Conservation (phyloP, 1,284 basidiomycete genomes). For the Rhodotorula sp. region DNA sequence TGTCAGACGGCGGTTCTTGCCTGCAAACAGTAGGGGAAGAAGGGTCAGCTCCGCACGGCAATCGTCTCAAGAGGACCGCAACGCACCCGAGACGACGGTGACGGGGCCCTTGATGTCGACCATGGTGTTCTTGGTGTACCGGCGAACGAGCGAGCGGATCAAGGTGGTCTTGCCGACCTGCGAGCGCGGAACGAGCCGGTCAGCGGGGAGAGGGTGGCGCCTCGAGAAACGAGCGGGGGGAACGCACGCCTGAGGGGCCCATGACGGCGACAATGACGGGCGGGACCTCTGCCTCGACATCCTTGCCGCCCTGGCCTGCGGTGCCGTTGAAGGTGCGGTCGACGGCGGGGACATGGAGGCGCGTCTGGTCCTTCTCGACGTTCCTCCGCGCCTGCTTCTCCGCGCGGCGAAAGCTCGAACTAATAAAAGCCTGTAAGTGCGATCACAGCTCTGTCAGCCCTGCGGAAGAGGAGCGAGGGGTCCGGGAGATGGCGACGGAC, state of each 20-base stretch:
- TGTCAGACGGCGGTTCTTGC: slow-evolving; percentile 88
- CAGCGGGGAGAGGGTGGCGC: background rate
- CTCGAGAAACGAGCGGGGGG: too few species aligned
- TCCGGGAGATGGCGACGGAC: slow-evolving; percentile 55
- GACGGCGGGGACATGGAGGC: slow-evolving; percentile 93
- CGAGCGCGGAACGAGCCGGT: background rate
- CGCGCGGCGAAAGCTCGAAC: slow-evolving; percentile 81
- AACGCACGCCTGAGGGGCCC: slow-evolving; percentile 83
- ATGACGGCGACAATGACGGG: slow-evolving; percentile 96
- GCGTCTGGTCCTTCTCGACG: slow-evolving; percentile 89
- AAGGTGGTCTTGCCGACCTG: slow-evolving; percentile 89
- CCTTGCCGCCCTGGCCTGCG: slow-evolving; percentile 38
- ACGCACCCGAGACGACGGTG: slow-evolving; percentile 74
- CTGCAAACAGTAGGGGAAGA: slow-evolving; percentile 32
- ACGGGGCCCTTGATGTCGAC: slow-evolving; percentile 89
- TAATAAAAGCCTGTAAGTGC: slow-evolving; percentile 72
- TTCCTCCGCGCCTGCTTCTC: slow-evolving; percentile 86
- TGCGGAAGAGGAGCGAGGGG: background rate
- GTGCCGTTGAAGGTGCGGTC: slow-evolving; percentile 73
- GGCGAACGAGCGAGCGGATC: slow-evolving; percentile 83
- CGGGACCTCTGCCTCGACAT: slow-evolving; percentile 69
- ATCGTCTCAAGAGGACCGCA: background rate
- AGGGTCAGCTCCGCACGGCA: slow-evolving; percentile 47
- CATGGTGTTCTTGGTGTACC: slow-evolving; percentile 93
- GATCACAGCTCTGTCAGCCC: background rate